Conservation (phyloP, 1,139 yeast genomes). For the Magnusiomyces clavatus region DNA sequence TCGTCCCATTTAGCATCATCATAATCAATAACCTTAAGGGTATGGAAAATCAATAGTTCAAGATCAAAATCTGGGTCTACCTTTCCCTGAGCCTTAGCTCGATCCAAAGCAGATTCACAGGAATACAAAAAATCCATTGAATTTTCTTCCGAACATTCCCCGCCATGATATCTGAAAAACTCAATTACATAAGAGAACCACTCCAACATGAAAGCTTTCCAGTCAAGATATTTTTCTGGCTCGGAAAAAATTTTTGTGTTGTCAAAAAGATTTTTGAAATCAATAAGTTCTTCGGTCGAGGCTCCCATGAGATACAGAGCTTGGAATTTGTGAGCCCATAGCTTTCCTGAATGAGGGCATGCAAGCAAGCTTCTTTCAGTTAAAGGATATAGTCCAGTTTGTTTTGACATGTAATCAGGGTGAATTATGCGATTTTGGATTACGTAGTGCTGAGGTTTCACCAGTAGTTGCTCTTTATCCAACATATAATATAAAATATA, state of each 20-base stretch:
- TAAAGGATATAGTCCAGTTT: no score
- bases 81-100: conserved; percentile 8
- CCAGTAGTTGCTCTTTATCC: no score
- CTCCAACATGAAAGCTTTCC: conserved; percentile 36
- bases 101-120: conserved; percentile 7
- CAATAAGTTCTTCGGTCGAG: conserved; percentile 11
- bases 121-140: conserved; percentile 5
- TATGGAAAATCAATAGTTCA: conserved; percentile 12
- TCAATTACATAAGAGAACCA: conserved; percentile 24
- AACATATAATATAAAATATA: conserved; percentile 22
- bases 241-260: conserved; percentile 13
- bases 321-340: conserved; percentile 25
- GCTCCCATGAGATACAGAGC: conserved; percentile 15
- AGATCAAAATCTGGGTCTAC: conserved; percentile 16
- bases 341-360: conserved; percentile 24
- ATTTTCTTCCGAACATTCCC: conserved; percentile 1
- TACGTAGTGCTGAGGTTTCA: no score
- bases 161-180: conserved; percentile 5
- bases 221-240: conserved; percentile 26
- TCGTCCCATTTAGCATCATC: conserved; percentile 22
- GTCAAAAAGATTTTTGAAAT: conserved; percentile 9
- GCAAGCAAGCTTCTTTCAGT: conserved; percentile 21
- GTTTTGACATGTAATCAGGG: no score
- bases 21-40: conserved; percentile 7
- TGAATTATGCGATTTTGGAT: no score